Percentiles rank a stretch among this genome's conserved stretches.
These are phyloP conservation scores for Achaetomium macrosporum DNA, from an alignment of 2,329 filamentous ascomycete genomes.

Conservation along the genomic window DNA sequence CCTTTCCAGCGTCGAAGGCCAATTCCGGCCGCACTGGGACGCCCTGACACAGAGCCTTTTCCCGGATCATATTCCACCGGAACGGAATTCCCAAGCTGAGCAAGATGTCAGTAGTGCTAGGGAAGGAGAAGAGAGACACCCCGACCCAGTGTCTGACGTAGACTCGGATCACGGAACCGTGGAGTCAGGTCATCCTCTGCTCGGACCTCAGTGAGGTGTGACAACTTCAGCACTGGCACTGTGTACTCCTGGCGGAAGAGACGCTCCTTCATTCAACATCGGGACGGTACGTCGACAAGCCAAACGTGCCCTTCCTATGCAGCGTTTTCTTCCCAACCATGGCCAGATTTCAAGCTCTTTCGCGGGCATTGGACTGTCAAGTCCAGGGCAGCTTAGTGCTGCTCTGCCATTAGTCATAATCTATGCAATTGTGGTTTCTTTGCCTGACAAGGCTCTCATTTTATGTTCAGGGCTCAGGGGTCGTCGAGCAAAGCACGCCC, in stretches of 20 bases:
- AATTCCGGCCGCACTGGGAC: slow-evolving; percentile 16
- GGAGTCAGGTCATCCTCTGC: slow-evolving; percentile 14
- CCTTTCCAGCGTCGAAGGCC: slow-evolving; percentile 11
- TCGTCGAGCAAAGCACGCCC: no score
- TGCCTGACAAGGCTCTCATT: no score
- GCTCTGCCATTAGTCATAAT: no score
- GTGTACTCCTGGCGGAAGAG: not conserved
- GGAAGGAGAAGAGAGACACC: not conserved
- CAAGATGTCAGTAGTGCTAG: not conserved
- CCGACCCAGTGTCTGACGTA: not conserved
- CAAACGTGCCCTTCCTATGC: not conserved
- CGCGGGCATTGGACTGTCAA: no score
- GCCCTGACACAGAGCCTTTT: slow-evolving; percentile 12
- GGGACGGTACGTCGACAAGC: not conserved
- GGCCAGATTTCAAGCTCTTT: no score
- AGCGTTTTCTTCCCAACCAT: not conserved
- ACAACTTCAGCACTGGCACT: not conserved
- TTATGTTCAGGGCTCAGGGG: not conserved
- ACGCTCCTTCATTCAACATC: slow-evolving; percentile 4
- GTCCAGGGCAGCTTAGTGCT: no score
- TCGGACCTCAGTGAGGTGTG: slow-evolving; percentile 1
- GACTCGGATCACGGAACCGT: slow-evolving; percentile 2
- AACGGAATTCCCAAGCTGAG: not conserved
- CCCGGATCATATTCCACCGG: not conserved
- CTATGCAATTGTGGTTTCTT: no score